Evolutionary conservation across 257 asterid species (phyloP), one percentile per base, ranked within the genome.

Genomic region (Prunella vulgaris): DNA sequence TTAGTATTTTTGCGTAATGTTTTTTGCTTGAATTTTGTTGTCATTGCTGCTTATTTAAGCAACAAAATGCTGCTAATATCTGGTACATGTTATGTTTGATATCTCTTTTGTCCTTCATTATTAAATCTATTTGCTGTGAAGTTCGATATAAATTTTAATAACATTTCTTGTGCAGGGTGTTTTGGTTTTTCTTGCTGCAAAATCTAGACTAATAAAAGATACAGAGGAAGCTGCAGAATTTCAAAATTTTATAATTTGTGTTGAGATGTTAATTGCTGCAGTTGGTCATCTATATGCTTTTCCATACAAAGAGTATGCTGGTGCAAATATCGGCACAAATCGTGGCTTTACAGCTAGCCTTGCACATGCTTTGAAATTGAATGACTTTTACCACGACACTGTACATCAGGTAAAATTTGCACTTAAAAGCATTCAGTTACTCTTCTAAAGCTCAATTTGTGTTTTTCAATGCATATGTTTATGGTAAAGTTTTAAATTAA

Each of bases 251-350:
- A 81, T 94, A 70, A 82, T 94, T 60, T 94, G 99, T 71, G 92
- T 94, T 14, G 99, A 94, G 85, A 94, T 94, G 99, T 90, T 94
- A 65, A 79, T 94, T 79, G 99, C 98, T 30, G 98, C 99, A 14
- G 78, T 83, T 18, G 98, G 93, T 13, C 99, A 91, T 81, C 83
- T 94, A 65, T 94, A 79, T 76, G 97, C 99, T 25, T 91, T 94
- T 54, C 99, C 99, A 62, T 87, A 94, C 79, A 92, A 83, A 83
- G 99, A 94, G 75, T 91, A 91, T 79, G 97, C 98, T 65, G 96
- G 97, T 67, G 95, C 99, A 76, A 91, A 87, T 76, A 85, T 94
- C 24, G 99, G 92, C 56, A 81, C 76, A 51, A 77, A 86, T 62
- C 83, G 82, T 68, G 89, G 93, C 68, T 83, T 94, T 63, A 72